phyloP scores from a whole-genome alignment of 2,329 filamentous ascomycete genomes.

The Xenoacremonium recifei region DNA sequence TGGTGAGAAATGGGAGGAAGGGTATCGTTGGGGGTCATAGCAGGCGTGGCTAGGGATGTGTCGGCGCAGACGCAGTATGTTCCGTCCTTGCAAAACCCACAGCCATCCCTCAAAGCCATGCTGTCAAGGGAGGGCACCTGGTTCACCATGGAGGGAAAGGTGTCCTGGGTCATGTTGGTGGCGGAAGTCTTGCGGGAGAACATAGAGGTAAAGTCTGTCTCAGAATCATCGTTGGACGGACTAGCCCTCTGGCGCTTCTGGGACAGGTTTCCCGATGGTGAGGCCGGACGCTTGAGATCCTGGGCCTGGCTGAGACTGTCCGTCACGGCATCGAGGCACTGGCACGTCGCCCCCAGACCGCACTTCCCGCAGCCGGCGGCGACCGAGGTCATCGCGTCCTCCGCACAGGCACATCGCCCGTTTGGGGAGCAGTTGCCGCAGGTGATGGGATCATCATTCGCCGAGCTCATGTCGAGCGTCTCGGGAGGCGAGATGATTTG shows the following conservation, averaged over 20 bases:
- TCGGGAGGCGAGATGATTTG: conserved; percentile 58
- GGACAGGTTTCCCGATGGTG: conserved; percentile 40
- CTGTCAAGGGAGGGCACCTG: conserved; percentile 34
- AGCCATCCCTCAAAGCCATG: conserved; percentile 61
- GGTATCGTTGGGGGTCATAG: conserved; percentile 39
- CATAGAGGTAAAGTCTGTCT: conserved; percentile 72
- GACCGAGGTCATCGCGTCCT: conserved; percentile 55
- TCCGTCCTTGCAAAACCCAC: conserved; percentile 80
- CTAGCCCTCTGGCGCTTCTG: conserved; percentile 60
- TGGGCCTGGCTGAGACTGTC: conserved; percentile 38
- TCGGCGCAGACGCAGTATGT: conserved; percentile 83
- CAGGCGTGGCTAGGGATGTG: conserved; percentile 39
- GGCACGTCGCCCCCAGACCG: conserved; percentile 59
- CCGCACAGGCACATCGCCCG: conserved; percentile 57
- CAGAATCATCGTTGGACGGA: conserved; percentile 58
- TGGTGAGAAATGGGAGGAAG: conserved; percentile 44
- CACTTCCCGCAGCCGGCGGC: conserved; percentile 65
- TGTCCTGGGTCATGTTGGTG: conserved; percentile 19
- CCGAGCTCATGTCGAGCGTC: conserved; percentile 30
- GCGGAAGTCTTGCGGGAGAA: conserved; percentile 50
- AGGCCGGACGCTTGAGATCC: conserved; percentile 49
- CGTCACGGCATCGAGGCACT: conserved; percentile 62
- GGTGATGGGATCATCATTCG: conserved; percentile 27
- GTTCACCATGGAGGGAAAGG: conserved; percentile 32
- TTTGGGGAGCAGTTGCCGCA: conserved; percentile 57